Evolutionary conservation across 768 basidiomycete species (phyloP).

Genomic region (Rhodocollybia butyracea): DNA sequence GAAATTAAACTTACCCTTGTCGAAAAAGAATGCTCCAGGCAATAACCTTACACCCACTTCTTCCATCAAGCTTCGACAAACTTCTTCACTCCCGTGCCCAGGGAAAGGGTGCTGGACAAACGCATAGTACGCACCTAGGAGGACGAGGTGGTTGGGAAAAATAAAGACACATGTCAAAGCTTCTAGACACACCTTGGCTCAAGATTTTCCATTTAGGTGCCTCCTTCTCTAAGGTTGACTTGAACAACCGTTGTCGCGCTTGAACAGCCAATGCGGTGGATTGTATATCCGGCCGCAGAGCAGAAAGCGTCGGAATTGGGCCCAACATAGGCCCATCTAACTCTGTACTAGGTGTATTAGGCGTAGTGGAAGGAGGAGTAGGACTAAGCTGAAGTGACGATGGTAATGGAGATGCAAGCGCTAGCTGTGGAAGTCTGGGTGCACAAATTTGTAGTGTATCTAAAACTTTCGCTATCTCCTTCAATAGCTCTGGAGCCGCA

Average conservation of each 20-base stretch:
- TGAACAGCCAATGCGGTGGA: conserved; percentile 46
- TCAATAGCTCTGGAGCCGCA: conserved; percentile 53
- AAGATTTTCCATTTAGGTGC: not conserved
- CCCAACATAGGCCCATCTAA: not conserved
- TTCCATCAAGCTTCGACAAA: conserved; percentile 56
- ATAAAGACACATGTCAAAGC: too few relatives aligned
- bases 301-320: conserved; percentile 27
- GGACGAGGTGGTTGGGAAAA: conserved; percentile 22
- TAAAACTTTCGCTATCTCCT: conserved; percentile 48
- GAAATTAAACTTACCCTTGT: too few relatives aligned
- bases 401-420: conserved; percentile 30
- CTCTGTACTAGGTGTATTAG: not conserved
- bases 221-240: conserved; percentile 5
- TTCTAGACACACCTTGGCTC: not conserved
- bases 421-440: conserved; percentile 69
- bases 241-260: conserved; percentile 57
- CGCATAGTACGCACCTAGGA: conserved; percentile 77
- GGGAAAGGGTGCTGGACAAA: conserved; percentile 69
- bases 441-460: conserved; percentile 83
- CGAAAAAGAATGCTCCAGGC: conserved; percentile 62
- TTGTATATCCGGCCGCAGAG: conserved; percentile 50
- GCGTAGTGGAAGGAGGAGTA: not conserved
- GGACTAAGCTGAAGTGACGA: not conserved
- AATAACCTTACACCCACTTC: conserved; percentile 64
- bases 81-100: conserved; percentile 37